Conservation (phyloP, 305 asterid genomes). For the Solanum hybrid region DNA sequence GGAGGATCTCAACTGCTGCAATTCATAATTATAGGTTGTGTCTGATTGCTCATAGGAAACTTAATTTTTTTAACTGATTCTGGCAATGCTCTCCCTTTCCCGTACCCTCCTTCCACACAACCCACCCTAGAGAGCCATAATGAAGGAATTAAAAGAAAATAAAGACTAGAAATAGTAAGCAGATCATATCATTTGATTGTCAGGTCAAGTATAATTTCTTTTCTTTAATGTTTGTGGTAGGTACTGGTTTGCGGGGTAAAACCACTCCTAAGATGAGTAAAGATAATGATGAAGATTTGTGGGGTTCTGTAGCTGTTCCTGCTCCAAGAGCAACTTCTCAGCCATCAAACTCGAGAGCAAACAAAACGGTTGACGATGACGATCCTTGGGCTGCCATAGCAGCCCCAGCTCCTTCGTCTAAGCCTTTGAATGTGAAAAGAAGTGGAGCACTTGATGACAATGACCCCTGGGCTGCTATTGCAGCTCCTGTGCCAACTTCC, state of each 20-base stretch:
- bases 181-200: neutral
- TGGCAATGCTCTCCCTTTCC: neutral
- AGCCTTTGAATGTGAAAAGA: conserved; percentile 3
- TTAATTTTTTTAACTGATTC: neutral
- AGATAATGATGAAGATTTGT: conserved; percentile 52
- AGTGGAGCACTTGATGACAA: conserved; percentile 28
- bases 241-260: conserved; percentile 43
- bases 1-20: neutral
- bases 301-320: conserved; percentile 43
- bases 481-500: conserved; percentile 36
- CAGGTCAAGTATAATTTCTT: neutral
- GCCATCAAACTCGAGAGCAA: neutral
- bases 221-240: conserved; percentile 32
- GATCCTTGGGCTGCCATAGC: conserved; percentile 10
- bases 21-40: neutral
- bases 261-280: conserved; percentile 32
- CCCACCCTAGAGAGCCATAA: neutral
- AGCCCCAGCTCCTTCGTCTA: conserved; percentile 1
- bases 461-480: conserved; percentile 49
- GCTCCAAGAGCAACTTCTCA: conserved; percentile 21
- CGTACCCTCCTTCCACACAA: too few species aligned
- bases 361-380: neutral
- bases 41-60: neutral
- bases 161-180: neutral
- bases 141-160: neutral